A percentile compares a stretch with the other conserved stretches of the same genome.
Evolutionary conservation across 805 yeast genomes (phyloP).

Genomic region (Zygoascus biomembranicola): DNA sequence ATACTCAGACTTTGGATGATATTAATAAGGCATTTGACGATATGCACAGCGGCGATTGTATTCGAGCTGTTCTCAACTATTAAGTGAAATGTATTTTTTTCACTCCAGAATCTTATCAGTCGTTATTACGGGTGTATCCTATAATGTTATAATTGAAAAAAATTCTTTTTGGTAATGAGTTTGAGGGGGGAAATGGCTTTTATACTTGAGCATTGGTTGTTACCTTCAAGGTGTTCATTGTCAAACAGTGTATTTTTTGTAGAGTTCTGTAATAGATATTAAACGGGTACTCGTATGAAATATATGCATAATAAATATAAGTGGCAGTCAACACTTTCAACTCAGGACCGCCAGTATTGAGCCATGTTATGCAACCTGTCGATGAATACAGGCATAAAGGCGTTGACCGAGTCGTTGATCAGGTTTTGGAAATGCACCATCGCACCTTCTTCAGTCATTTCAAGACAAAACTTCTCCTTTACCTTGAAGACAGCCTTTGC

Average conservation of each 20-base stretch:
- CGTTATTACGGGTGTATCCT: no score
- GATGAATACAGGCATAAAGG: conserved; percentile 88
- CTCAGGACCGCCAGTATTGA: conserved; percentile 90
- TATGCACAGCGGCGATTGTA: conserved; percentile 88
- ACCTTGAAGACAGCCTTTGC: conserved; percentile 83
- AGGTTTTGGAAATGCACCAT: conserved; percentile 88
- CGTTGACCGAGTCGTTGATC: conserved; percentile 90
- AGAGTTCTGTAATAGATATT: no score
- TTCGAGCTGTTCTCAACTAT: conserved; percentile 69
- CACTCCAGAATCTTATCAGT: no score
- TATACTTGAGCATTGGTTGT: no score
- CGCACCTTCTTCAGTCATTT: conserved; percentile 93
- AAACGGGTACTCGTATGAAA: no score
- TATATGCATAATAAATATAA: not conserved
- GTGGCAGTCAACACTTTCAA: not conserved
- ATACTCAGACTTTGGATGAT: conserved; percentile 65
- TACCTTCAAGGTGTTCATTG: no score
- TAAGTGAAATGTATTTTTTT: not conserved
- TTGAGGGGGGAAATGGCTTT: no score
- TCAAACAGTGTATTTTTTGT: no score
- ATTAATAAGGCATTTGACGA: conserved; percentile 90
- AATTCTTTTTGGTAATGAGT: no score
- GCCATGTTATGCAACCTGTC: conserved; percentile 93
- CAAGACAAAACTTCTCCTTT: conserved; percentile 87
- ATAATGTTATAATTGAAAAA: no score